These are phyloP conservation scores for Nemania sp. DNA, from an alignment of 2,329 filamentous ascomycete genomes.

Conservation along the genomic window DNA sequence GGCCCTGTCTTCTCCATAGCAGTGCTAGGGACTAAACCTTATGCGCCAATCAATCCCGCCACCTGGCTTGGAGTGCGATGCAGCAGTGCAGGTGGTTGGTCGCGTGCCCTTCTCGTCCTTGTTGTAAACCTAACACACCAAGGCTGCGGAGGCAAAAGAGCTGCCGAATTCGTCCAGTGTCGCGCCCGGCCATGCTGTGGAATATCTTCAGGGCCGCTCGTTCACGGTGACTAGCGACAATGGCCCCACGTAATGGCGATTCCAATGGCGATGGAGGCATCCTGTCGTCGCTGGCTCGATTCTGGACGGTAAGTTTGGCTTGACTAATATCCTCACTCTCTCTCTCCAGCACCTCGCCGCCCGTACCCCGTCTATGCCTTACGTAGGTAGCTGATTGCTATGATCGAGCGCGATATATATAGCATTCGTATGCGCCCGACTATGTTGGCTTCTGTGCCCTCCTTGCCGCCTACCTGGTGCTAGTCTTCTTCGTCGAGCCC, in stretches of 20 bases:
- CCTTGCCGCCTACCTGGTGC: constrained; percentile 67
- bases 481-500: constrained; percentile 72
- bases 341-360: too few relatives aligned
- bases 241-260: constrained; percentile 41
- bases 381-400: constrained; percentile 22
- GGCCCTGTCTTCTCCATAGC: too few relatives aligned
- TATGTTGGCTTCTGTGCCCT: constrained; percentile 78
- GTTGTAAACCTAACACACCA: too few relatives aligned
- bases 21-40: too few relatives aligned
- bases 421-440: constrained; percentile 86
- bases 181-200: constrained; percentile 43
- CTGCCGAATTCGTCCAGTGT: not conserved
- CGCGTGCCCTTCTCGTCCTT: constrained; percentile 9
- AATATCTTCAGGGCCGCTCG: constrained; percentile 42
- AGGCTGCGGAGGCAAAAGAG: too few relatives aligned
- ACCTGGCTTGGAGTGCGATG: too few relatives aligned
- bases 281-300: constrained; percentile 43
- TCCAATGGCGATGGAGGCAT: constrained; percentile 31
- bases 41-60: too few relatives aligned
- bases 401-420: constrained; percentile 27
- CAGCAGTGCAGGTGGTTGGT: too few relatives aligned
- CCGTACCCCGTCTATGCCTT: not conserved
- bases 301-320: constrained; percentile 50
- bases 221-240: constrained; percentile 49
- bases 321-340: not conserved